phyloP scores from a whole-genome alignment of 1,139 yeast genomes.

The Saccharomyces uvarum region DNA sequence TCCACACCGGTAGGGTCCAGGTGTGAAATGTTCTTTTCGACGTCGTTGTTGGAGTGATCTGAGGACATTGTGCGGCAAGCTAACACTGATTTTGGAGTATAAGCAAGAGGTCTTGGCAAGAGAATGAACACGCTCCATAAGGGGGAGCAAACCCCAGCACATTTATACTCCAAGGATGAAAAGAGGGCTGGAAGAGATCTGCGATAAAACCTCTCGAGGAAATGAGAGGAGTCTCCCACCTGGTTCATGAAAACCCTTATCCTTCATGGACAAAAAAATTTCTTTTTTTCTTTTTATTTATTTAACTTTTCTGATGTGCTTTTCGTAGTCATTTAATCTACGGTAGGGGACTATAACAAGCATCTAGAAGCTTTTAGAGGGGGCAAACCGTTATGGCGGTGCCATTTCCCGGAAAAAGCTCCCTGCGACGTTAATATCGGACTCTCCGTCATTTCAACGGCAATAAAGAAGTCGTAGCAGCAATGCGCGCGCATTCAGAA shows the following conservation, averaged over 20 bases:
- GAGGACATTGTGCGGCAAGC: not conserved
- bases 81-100: not conserved
- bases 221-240: not conserved
- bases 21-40: not conserved
- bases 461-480: not conserved
- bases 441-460: not conserved
- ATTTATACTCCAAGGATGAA: not conserved
- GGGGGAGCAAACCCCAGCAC: not conserved
- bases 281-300: not conserved
- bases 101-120: not conserved
- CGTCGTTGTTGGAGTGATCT: constrained; percentile 29
- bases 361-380: not conserved
- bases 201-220: not conserved
- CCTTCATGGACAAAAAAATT: not conserved
- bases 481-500: not conserved
- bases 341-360: not conserved
- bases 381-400: not conserved
- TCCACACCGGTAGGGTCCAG: not conserved
- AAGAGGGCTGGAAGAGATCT: not conserved
- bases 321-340: too few species aligned
- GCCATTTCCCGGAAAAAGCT: not conserved
- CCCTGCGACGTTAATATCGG: not conserved
- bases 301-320: not conserved
- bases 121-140: not conserved
- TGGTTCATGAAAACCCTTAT: not conserved